Conservation (phyloP, 257 asterid species). For the Plantago ovata region DNA sequence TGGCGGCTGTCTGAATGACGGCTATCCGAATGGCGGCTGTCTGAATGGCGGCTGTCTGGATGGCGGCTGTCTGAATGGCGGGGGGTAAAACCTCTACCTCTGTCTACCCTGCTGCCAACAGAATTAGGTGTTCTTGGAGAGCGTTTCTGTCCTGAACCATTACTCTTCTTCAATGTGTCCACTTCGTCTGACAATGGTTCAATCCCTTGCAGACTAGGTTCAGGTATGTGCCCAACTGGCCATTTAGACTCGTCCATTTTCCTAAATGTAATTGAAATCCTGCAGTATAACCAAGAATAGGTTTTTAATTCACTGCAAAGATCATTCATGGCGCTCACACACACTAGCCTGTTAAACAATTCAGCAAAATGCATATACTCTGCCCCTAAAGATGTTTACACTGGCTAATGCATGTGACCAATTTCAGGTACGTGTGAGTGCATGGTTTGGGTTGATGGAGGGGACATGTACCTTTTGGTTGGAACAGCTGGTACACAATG, state of each 20-base stretch:
- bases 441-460: too few relatives aligned
- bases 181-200: constrained; percentile 52
- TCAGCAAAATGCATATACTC: too few relatives aligned
- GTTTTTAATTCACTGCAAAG: not conserved
- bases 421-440: too few relatives aligned
- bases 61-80: not conserved
- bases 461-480: constrained; percentile 47
- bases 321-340: too few relatives aligned
- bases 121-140: constrained; percentile 25
- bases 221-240: constrained; percentile 59
- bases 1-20: constrained; percentile 9
- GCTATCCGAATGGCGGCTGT: constrained; percentile 25
- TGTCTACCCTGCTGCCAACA: constrained; percentile 32
- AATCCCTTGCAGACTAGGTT: constrained; percentile 75
- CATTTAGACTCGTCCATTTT: constrained; percentile 73
- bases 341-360: too few relatives aligned
- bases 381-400: too few relatives aligned
- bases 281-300: constrained; percentile 19
- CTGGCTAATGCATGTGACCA: too few relatives aligned
- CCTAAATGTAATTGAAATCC: constrained; percentile 92
- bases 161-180: constrained; percentile 23
- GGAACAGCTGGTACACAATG: constrained; percentile 85
- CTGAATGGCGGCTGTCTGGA: constrained; percentile 18
- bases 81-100: constrained; percentile 25
- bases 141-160: constrained; percentile 32